Conservation (phyloP, 2,329 filamentous ascomycete species). For the Pyrenochaeta sp. region DNA sequence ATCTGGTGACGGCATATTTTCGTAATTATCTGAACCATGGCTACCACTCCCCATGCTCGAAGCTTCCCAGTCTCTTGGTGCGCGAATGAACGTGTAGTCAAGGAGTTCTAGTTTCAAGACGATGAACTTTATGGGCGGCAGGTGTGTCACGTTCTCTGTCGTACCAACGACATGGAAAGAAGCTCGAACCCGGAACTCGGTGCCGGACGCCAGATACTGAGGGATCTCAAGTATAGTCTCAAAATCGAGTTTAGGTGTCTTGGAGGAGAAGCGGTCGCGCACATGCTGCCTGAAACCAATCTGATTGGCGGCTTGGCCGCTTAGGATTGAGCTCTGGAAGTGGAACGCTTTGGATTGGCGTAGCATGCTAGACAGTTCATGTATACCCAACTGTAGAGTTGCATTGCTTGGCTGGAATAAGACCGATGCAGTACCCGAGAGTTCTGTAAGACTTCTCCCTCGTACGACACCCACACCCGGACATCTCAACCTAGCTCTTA, state of each 20-base stretch:
- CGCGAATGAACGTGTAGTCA: constrained; percentile 29
- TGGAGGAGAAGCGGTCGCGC: constrained; percentile 26
- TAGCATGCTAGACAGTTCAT: constrained; percentile 5
- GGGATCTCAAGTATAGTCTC: constrained; percentile 22
- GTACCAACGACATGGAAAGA: constrained; percentile 16
- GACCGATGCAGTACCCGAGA: constrained; percentile 16
- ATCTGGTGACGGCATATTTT: constrained; percentile 6
- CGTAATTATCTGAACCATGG: constrained; percentile 4
- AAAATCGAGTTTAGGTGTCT: constrained; percentile 31
- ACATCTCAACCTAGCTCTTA: constrained; percentile 23
- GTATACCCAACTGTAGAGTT: constrained; percentile 1
- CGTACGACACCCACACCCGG: constrained; percentile 15
- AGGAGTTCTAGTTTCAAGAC: constrained; percentile 26
- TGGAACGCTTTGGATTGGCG: constrained; percentile 19
- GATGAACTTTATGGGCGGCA: constrained; percentile 24
- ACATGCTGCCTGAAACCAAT: constrained; percentile 31
- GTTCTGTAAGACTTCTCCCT: constrained; percentile 11
- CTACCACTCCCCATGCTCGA: constrained; percentile 3
- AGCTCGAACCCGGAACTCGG: constrained; percentile 27
- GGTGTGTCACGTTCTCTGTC: constrained; percentile 16
- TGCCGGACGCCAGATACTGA: constrained; percentile 18
- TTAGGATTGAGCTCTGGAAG: constrained; percentile 21
- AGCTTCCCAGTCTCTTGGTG: constrained; percentile 23
- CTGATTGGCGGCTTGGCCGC: constrained; percentile 9
- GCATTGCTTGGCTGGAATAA: constrained; percentile 26